phyloP scores from a whole-genome alignment of 208 protist genomes.

The Leptomonas pyrrhocoris region DNA sequence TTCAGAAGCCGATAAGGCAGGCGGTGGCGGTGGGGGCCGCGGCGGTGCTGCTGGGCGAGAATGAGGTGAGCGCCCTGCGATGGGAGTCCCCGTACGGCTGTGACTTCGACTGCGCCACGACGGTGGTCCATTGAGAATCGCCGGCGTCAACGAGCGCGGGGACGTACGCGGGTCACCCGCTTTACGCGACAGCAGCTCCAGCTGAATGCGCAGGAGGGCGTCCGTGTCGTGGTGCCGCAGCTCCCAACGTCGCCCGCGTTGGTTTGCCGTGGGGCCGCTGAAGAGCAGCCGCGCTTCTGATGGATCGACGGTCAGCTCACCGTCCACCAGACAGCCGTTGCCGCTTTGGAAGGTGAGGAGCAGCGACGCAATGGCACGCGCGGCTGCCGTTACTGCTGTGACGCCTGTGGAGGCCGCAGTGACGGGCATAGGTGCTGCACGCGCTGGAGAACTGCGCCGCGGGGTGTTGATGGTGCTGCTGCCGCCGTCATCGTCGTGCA shows the following conservation, averaged over 20 bases:
- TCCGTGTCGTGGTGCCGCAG: constrained; percentile 32
- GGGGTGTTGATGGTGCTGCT: too few relatives aligned
- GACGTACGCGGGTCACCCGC: neutral
- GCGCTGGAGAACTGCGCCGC: neutral
- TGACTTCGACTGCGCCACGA: neutral
- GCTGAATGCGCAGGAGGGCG: constrained; percentile 24
- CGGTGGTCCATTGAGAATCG: neutral
- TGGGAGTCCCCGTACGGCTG: neutral
- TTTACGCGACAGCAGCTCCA: constrained; percentile 17
- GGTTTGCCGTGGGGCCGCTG: constrained; percentile 22
- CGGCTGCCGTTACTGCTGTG: neutral
- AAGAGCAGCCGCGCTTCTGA: constrained; percentile 15
- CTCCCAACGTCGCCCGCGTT: constrained; percentile 25
- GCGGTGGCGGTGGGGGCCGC: neutral
- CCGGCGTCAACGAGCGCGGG: neutral
- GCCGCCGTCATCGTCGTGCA: neutral
- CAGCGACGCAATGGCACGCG: constrained; percentile 21
- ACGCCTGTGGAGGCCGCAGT: neutral
- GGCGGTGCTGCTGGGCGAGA: neutral
- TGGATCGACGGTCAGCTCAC: constrained; percentile 18
- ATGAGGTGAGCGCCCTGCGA: neutral
- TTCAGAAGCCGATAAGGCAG: neutral
- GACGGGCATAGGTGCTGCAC: neutral
- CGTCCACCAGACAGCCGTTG: constrained; percentile 13
- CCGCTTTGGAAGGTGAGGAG: constrained; percentile 9